These are phyloP conservation scores for Fusarium chuoi DNA, from an alignment of 2,329 filamentous ascomycete species.

Conservation along the genomic window DNA sequence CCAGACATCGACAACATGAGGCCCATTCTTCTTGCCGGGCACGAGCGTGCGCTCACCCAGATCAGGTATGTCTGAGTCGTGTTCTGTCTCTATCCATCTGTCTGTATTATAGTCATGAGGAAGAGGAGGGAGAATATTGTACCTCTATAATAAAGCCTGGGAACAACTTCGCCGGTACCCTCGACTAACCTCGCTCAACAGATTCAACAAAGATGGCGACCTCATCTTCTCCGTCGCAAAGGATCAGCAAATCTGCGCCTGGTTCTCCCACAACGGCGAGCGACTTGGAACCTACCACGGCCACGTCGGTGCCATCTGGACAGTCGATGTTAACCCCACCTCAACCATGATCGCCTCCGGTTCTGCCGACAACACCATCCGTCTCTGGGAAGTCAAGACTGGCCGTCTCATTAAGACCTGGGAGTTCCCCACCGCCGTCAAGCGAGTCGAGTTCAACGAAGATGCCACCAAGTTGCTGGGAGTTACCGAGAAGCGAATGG, in stretches of 20 bases:
- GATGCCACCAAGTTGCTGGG: slow-evolving; percentile 91
- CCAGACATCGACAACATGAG: slow-evolving; percentile 75
- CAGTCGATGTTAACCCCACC: slow-evolving; percentile 94
- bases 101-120: neutral
- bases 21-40: slow-evolving; percentile 94
- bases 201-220: slow-evolving; percentile 94
- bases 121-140: slow-evolving; percentile 12
- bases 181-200: slow-evolving; percentile 48
- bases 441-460: slow-evolving; percentile 96
- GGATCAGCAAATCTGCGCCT: slow-evolving; percentile 96
- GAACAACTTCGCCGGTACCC: slow-evolving; percentile 10
- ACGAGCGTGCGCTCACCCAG: slow-evolving; percentile 96
- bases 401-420: slow-evolving; percentile 95
- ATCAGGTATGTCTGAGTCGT: slow-evolving; percentile 72
- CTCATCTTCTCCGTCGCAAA: slow-evolving; percentile 96
- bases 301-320: slow-evolving; percentile 98
- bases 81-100: neutral
- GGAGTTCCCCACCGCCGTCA: slow-evolving; percentile 97
- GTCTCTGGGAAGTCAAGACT: slow-evolving; percentile 94
- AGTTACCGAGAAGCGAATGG: slow-evolving; percentile 98
- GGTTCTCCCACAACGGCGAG: slow-evolving; percentile 98
- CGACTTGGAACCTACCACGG: slow-evolving; percentile 95
- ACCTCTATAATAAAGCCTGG: slow-evolving; percentile 1
- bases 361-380: slow-evolving; percentile 97
- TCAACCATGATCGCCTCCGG: slow-evolving; percentile 92